Conservation (phyloP, 495 filamentous ascomycete species). For the Terfezia boudieri region DNA sequence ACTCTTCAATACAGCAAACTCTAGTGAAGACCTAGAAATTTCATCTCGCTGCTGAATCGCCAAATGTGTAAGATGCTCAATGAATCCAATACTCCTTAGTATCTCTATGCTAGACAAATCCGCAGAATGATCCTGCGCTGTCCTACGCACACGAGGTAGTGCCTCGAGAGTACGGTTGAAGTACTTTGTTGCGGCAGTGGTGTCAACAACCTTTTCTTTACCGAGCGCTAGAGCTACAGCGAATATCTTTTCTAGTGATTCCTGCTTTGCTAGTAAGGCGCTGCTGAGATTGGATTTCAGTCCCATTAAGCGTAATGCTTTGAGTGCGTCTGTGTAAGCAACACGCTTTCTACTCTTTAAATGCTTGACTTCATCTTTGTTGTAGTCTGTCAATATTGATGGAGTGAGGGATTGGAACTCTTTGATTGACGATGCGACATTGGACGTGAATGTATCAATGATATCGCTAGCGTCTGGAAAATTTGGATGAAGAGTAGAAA, state of each 20-base stretch:
- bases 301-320: constrained; percentile 65
- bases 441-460: constrained; percentile 41
- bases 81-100: constrained; percentile 48
- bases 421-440: constrained; percentile 42
- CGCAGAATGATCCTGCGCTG: constrained; percentile 47
- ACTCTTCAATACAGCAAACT: not conserved
- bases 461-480: constrained; percentile 34
- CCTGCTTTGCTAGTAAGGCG: constrained; percentile 46
- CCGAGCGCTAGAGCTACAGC: constrained; percentile 17
- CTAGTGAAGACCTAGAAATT: constrained; percentile 25
- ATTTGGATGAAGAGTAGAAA: constrained; percentile 29
- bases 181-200: constrained; percentile 36
- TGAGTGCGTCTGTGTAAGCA: constrained; percentile 69
- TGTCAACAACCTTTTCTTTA: not conserved
- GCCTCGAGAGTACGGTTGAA: constrained; percentile 58
- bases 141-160: constrained; percentile 40
- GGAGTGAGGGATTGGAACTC: constrained; percentile 66
- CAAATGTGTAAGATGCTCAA: constrained; percentile 58
- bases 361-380: constrained; percentile 57
- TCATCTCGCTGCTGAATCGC: constrained; percentile 41
- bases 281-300: constrained; percentile 55
- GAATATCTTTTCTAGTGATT: constrained; percentile 43
- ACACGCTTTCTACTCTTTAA: constrained; percentile 80
- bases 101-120: constrained; percentile 64
- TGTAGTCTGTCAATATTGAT: constrained; percentile 50